These are phyloP conservation scores for Ceratobasidium sp. DNA, from an alignment of 1,284 basidiomycete species.

Conservation along the genomic window DNA sequence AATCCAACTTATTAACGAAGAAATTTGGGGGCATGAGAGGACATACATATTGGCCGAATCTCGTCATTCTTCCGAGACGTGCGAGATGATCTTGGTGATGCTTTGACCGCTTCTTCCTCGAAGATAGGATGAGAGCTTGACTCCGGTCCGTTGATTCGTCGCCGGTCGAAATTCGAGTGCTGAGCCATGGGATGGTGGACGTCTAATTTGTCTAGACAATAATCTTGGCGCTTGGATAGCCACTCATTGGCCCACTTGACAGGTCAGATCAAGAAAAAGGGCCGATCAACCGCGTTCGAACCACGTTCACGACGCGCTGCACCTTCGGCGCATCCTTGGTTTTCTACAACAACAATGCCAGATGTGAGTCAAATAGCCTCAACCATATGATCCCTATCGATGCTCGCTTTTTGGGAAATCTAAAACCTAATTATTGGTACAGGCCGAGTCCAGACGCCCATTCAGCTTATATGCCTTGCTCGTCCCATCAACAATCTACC, in stretches of 20 bases:
- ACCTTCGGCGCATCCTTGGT: background rate
- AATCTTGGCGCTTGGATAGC: constrained; percentile 5
- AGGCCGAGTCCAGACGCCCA: constrained; percentile 38
- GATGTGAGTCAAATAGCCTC: constrained; percentile 19
- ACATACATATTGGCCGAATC: constrained; percentile 87
- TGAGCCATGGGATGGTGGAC: constrained; percentile 29
- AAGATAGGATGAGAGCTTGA: constrained; percentile 77
- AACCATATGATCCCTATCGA: background rate
- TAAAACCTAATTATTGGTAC: constrained; percentile 2
- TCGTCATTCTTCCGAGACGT: constrained; percentile 64
- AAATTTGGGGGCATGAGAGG: constrained; percentile 44
- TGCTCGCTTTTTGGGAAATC: constrained; percentile 3
- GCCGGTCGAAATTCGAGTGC: constrained; percentile 73
- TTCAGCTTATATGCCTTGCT: constrained; percentile 17
- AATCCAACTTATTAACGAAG: constrained; percentile 38
- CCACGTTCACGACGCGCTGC: constrained; percentile 13
- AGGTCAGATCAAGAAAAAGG: background rate
- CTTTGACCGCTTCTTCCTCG: constrained; percentile 60
- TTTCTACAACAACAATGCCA: constrained; percentile 29
- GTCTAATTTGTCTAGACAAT: background rate
- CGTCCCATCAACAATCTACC: constrained; percentile 20
- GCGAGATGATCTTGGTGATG: constrained; percentile 49
- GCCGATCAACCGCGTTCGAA: constrained; percentile 24
- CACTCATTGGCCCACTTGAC: background rate
- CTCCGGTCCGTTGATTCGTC: constrained; percentile 90